These are phyloP conservation scores for Primulina eburnea DNA, from an alignment of 257 asterid species.

Conservation along the genomic window DNA sequence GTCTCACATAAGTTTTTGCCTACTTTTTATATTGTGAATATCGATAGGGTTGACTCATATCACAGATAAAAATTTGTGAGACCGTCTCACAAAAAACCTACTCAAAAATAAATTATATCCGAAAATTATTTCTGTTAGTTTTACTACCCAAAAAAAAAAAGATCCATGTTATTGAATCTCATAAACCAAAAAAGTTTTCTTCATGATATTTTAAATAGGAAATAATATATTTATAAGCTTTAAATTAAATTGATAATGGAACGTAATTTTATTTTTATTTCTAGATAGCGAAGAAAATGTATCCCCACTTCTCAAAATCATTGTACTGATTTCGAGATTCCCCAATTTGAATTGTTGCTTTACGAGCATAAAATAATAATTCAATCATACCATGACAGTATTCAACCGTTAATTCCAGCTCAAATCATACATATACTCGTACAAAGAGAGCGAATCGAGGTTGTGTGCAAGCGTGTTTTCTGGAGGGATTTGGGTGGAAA, in stretches of 20 bases:
- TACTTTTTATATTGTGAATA: no score
- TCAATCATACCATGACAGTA: conserved; percentile 16
- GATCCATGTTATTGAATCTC: neutral
- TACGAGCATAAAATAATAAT: neutral
- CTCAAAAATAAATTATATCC: neutral
- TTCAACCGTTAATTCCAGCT: conserved; percentile 16
- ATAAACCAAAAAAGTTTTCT: no score
- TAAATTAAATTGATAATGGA: neutral
- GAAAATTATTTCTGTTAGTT: neutral
- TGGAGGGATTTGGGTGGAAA: conserved; percentile 21
- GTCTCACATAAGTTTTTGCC: no score
- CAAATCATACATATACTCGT: neutral
- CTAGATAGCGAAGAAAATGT: neutral
- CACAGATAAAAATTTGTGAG: no score
- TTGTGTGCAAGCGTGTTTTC: neutral
- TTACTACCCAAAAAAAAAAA: neutral
- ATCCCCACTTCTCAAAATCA: conserved; percentile 29
- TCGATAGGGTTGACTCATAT: no score
- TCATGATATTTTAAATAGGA: conserved; percentile 16
- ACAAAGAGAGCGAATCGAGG: conserved; percentile 21
- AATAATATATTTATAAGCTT: conserved; percentile 6
- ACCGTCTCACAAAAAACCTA: no score
- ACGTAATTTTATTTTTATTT: neutral
- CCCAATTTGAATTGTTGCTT: conserved; percentile 23
- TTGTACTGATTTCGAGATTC: conserved; percentile 20